Evolutionary conservation across 441 rosid species (phyloP).

Genomic region (Pelargonium australe): DNA sequence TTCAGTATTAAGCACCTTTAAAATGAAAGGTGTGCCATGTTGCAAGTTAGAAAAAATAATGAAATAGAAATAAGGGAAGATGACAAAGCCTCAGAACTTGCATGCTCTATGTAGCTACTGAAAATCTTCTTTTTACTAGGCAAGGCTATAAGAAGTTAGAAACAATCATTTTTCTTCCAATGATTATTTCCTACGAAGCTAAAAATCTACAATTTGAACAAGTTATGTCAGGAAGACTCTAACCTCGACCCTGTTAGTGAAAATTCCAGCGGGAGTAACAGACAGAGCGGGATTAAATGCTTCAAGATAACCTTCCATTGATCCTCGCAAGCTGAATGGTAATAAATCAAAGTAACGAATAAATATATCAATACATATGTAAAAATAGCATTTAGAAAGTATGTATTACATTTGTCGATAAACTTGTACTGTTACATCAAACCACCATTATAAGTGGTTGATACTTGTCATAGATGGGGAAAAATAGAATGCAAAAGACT

Average conservation of each 20-base stretch:
- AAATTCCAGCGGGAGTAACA: conserved; percentile 78
- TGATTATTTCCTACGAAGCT: background rate
- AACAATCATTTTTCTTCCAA: background rate
- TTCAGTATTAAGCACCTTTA: background rate
- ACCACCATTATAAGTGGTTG: background rate
- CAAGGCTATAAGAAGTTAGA: conserved; percentile 5
- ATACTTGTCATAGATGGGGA: background rate
- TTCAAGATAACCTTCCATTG: conserved; percentile 96
- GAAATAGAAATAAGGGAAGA: background rate
- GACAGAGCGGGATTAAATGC: conserved; percentile 71
- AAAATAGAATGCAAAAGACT: background rate
- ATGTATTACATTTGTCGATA: background rate
- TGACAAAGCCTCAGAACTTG: background rate
- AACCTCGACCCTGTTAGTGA: conserved; percentile 81
- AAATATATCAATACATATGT: background rate
- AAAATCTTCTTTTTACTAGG: background rate
- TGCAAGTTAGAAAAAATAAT: background rate
- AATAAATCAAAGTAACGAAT: conserved; percentile 15
- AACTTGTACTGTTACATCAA: background rate
- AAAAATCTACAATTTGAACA: background rate
- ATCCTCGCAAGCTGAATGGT: conserved; percentile 67
- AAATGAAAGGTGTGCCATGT: background rate
- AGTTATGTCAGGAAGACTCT: conserved; percentile 17
- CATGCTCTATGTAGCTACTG: background rate
- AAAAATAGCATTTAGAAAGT: background rate